Base-by-base conservation (phyloP, 2,329 filamentous ascomycete genomes). In the Chrysoporthe puriensis region DNA sequence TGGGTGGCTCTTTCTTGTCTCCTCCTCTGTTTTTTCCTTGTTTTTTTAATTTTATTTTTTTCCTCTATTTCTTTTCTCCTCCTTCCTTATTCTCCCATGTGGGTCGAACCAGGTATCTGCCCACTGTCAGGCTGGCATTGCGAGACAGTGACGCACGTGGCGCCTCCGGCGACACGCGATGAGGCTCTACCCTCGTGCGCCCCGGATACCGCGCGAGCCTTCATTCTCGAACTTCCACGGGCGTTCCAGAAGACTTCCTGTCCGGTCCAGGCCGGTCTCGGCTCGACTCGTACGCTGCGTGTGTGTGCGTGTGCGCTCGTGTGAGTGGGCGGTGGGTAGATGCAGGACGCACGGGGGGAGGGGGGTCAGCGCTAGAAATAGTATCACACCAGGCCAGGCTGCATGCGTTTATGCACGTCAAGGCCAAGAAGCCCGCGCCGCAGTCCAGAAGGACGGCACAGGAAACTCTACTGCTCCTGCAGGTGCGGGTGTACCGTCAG, bases 341-440 rank as follows among this genome's bases (percentile, higher is more conserved):
- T 21, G 26, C 8, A n/a, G 44, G 7, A 50, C 46, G 21, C n/a
- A 26, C 46, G 9, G 8, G 46, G 46, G n/a, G 7, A n/a, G 21
- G 26, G n/a, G 32, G 50, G 13, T 54, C 50, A 54, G 50, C 21
- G 50, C 50, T 54, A 54, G 50, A 54, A 54, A 54, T 54, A 54
- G 50, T 16, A 54, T 32, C 50, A 54, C 50, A 16, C 18, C 44
- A 14, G 50, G 21, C 46, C n/a, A 52, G 50, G 11, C 14, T 54
- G 50, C 50, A 54, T 16, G 50, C 50, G 13, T 52, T 26, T 32
- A 54, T 32, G 26, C 50, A 54, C 50, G 26, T 54, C 50, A 54
- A 54, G 50, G 26, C 21, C 21, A 26, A 8, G 18, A 13, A 18
- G 11, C 48, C 21, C 21, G n/a, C 48, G 21, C 50, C 13, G 50